Evolutionary conservation across 225 moss, liverwort and hornwort species (phyloP).

Genomic region (Asterella californica): DNA sequence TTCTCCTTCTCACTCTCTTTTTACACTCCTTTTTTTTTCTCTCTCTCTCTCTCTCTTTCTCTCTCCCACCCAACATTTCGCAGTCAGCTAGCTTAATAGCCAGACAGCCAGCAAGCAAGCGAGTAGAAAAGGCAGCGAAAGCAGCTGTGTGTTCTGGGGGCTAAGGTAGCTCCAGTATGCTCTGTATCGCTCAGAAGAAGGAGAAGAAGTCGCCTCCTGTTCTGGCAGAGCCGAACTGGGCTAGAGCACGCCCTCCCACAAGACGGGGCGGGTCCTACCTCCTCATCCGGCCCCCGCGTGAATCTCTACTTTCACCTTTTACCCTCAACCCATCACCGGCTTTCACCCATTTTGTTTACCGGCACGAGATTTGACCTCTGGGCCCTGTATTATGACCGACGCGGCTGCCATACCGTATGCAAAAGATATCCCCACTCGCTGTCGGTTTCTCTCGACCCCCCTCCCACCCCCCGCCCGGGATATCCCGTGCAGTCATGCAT

Average conservation of each 20-base stretch:
- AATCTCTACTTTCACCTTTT: neutral
- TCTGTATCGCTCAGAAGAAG: neutral
- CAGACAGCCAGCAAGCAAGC: neutral
- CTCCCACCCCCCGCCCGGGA: no score
- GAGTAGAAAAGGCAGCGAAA: no score
- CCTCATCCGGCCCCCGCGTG: constrained; percentile 11
- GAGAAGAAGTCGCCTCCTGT: constrained; percentile 9
- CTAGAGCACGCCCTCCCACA: neutral
- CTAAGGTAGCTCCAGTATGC: neutral
- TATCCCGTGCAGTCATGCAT: no score
- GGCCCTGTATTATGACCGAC: constrained; percentile 15
- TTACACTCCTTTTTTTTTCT: no score
- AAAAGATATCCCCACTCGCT: neutral
- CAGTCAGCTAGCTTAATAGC: no score
- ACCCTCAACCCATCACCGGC: neutral
- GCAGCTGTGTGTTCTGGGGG: no score
- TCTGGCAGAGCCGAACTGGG: neutral
- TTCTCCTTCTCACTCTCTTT: neutral
- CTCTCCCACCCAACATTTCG: no score
- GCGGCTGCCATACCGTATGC: neutral
- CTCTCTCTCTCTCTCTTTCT: neutral
- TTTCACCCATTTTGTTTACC: constrained; percentile 3
- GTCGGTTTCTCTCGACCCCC: no score
- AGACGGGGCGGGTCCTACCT: constrained; percentile 9
- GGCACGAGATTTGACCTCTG: constrained; percentile 8